Conservation (phyloP, 805 yeast species). For the Kuraishia capsulata region DNA sequence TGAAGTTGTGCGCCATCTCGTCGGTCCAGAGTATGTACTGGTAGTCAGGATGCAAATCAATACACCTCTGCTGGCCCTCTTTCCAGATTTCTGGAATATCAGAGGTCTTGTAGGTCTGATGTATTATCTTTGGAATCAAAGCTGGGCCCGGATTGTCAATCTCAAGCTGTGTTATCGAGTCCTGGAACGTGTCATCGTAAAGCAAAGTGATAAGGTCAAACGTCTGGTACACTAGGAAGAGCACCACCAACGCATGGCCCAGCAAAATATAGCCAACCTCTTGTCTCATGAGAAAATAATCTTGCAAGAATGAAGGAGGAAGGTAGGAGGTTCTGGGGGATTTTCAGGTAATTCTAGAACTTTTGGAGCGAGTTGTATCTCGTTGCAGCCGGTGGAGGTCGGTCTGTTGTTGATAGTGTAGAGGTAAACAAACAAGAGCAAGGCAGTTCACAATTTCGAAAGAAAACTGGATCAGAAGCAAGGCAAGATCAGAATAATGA, state of each 20-base stretch:
- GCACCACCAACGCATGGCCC: constrained; percentile 47
- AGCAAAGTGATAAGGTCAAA: constrained; percentile 66
- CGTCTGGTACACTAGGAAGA: constrained; percentile 49
- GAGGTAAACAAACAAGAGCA: too few relatives aligned
- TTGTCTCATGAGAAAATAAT: constrained; percentile 62
- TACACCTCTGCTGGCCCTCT: constrained; percentile 67
- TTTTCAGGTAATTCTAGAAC: too few relatives aligned
- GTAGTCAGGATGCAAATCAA: constrained; percentile 78
- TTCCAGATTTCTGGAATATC: constrained; percentile 78
- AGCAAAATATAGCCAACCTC: constrained; percentile 54
- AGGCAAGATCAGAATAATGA: too few relatives aligned
- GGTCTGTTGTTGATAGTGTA: too few relatives aligned
- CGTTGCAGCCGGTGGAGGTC: too few relatives aligned
- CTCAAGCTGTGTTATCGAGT: constrained; percentile 56
- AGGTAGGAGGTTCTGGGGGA: too few relatives aligned
- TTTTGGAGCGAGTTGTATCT: too few relatives aligned
- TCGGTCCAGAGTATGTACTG: constrained; percentile 90
- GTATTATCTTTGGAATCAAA: constrained; percentile 82
- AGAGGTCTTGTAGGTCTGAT: constrained; percentile 81
- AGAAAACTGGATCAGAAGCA: too few relatives aligned
- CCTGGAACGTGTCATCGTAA: constrained; percentile 61
- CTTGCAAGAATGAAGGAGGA: too few relatives aligned
- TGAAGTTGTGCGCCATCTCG: constrained; percentile 69
- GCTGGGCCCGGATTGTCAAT: constrained; percentile 50
- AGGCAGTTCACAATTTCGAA: too few relatives aligned